Evolutionary conservation across 139 green algal genomes (phyloP).

Genomic region (Chlamydomonas incerta): DNA sequence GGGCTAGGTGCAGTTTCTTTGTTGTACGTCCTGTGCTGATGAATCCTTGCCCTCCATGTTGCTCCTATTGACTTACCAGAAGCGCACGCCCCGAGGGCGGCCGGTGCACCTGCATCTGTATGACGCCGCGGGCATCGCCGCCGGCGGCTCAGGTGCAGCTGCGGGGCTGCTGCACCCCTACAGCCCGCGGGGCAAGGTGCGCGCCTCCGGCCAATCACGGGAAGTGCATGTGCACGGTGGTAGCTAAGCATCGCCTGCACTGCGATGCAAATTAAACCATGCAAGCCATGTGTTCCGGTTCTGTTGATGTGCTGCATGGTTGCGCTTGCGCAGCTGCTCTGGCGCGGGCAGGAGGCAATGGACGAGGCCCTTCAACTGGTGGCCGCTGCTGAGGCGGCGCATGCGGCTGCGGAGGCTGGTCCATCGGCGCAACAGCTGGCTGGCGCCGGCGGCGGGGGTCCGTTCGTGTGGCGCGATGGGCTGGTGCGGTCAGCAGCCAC

Average conservation of each 20-base stretch:
- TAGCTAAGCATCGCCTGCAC: too few relatives aligned
- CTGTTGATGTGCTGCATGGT: too few relatives aligned
- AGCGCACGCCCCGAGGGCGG: neutral
- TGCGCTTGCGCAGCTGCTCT: slow-evolving; percentile 74
- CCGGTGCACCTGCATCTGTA: slow-evolving; percentile 77
- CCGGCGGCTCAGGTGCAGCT: slow-evolving; percentile 87
- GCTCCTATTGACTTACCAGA: too few relatives aligned
- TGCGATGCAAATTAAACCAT: too few relatives aligned
- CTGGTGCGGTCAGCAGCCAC: slow-evolving; percentile 61
- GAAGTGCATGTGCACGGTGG: too few relatives aligned
- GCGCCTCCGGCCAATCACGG: too few relatives aligned
- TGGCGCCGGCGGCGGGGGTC: too few relatives aligned
- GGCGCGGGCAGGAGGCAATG: slow-evolving; percentile 65
- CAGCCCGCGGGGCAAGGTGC: slow-evolving; percentile 79
- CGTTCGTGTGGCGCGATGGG: slow-evolving; percentile 61
- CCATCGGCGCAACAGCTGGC: too few relatives aligned
- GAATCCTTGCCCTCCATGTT: too few relatives aligned
- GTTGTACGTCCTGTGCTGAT: too few relatives aligned
- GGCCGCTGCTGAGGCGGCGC: neutral
- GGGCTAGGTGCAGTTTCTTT: too few relatives aligned
- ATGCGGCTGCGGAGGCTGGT: neutral
- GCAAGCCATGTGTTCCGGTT: too few relatives aligned
- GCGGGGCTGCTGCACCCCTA: slow-evolving; percentile 94
- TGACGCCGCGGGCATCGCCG: slow-evolving; percentile 83
- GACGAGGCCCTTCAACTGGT: slow-evolving; percentile 62